Percentiles rank a stretch among this genome's conserved stretches.
Conservation (phyloP, 1,284 basidiomycete species). For the Sanghuangporus weigelae region DNA sequence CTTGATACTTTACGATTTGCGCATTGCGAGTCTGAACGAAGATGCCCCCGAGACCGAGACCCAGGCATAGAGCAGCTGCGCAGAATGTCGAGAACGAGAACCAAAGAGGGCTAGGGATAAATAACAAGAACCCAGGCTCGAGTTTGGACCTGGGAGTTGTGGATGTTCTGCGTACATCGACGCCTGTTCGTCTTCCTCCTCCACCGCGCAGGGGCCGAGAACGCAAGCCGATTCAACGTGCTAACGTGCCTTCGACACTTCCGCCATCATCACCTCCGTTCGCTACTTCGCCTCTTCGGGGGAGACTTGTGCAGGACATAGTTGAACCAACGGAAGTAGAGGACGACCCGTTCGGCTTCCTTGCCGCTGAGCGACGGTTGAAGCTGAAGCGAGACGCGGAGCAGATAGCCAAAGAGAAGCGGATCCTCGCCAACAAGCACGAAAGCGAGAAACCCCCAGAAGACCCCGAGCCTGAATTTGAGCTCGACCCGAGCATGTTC, state of each 20-base stretch:
- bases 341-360: conserved; percentile 14
- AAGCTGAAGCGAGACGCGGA: not conserved
- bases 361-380: conserved; percentile 8
- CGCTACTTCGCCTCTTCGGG: not conserved
- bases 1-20: too few species aligned
- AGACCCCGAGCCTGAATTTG: not conserved
- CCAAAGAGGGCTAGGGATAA: not conserved
- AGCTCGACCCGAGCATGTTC: not conserved
- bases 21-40: not conserved
- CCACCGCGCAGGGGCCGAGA: not conserved
- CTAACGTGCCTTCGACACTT: not conserved
- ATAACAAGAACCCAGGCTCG: not conserved
- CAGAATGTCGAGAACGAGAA: not conserved
- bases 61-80: not conserved
- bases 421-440: too few species aligned
- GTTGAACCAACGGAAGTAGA: not conserved
- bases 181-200: not conserved
- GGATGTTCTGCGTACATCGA: not conserved
- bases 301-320: not conserved
- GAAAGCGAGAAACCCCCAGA: too few species aligned
- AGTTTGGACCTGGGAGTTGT: not conserved
- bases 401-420: not conserved
- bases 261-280: conserved; percentile 11
- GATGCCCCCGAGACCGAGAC: not conserved
- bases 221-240: not conserved